These are phyloP conservation scores for Adansonia gregorii DNA, from an alignment of 441 rosid species.

Conservation along the genomic window DNA sequence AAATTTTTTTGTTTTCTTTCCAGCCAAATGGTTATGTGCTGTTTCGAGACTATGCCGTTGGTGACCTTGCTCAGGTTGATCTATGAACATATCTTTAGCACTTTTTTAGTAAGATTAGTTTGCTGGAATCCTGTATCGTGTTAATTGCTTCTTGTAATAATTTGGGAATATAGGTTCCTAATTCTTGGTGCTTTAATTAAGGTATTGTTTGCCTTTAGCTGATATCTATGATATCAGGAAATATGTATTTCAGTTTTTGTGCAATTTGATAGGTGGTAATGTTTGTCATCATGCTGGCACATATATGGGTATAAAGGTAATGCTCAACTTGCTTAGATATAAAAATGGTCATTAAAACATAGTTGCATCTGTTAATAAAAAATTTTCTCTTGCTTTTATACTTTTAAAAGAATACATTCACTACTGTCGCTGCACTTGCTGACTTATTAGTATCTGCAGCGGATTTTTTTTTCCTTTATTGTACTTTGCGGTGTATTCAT, in stretches of 20 bases:
- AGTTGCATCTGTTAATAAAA: neutral
- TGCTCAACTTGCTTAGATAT: neutral
- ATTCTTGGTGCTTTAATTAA: neutral
- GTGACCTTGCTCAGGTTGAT: slow-evolving; percentile 93
- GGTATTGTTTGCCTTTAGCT: neutral
- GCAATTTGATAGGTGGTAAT: neutral
- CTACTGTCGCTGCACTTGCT: neutral
- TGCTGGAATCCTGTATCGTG: neutral
- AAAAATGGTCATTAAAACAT: neutral
- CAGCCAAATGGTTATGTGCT: slow-evolving; percentile 85
- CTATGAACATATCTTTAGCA: slow-evolving; percentile 20
- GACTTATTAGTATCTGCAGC: neutral
- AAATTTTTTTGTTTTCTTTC: slow-evolving; percentile 8
- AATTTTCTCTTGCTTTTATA: too few species aligned
- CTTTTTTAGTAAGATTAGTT: slow-evolving; percentile 10
- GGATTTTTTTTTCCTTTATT: neutral
- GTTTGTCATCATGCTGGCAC: neutral
- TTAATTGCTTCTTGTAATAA: neutral
- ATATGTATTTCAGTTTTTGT: neutral
- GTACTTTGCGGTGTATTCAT: neutral
- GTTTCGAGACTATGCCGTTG: slow-evolving; percentile 86
- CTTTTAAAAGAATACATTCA: neutral
- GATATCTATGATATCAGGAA: neutral
- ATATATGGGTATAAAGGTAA: neutral
- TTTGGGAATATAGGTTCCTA: neutral